Base-by-base conservation (phyloP, 768 basidiomycete species). In the Xanthoconium stramineum region DNA sequence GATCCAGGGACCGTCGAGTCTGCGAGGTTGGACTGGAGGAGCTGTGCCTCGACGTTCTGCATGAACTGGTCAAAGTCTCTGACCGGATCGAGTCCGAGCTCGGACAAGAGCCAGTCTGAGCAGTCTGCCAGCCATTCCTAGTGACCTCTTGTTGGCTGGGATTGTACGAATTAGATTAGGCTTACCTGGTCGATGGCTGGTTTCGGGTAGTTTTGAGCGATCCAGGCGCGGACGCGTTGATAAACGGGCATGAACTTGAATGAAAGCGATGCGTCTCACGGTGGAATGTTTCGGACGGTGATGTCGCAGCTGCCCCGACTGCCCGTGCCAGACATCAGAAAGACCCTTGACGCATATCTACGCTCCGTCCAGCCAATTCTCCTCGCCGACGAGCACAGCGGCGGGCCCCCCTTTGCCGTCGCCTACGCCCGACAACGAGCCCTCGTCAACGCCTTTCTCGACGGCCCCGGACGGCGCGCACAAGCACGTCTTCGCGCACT, bases 111-210 rank as follows among this genome's bases (percentile, higher is more conserved):
- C 86, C 86, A 91, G 28, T 76, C 72, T 61, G 83, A 85, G 63
- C 91, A 93, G 30, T 79, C 84, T 42, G 81, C 75, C 12, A 92
- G 80, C 91, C 91, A 93, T 68, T 84, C 84, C 89, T 91, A 51
- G 55, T 40, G 47, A 45, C 37, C 51, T 0, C 39, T 19, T n/a
- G 61, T 50, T 50, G 35, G 46, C 47, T 29, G 9, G 44, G 9
- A 13, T n/a, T 5, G 11, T 12, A 19, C 15, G 42, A 15, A 20
- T 55, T 24, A 3, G 28, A 14, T 1, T 1, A 3, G 20, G 19
- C 79, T 61, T 69, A 85, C 88, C 55, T 79, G 79, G 66, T 90
- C 87, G 12, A 91, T 75, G 51, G 73, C 70, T 28, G 89, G 89
- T 55, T 75, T 82, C 39, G 82, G 82, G 69, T 86, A 88, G 15